Evolutionary conservation across 2,329 filamentous ascomycete genomes (phyloP), one percentile per base, ranked within the genome.

Genomic region (Penicillium sp.): DNA sequence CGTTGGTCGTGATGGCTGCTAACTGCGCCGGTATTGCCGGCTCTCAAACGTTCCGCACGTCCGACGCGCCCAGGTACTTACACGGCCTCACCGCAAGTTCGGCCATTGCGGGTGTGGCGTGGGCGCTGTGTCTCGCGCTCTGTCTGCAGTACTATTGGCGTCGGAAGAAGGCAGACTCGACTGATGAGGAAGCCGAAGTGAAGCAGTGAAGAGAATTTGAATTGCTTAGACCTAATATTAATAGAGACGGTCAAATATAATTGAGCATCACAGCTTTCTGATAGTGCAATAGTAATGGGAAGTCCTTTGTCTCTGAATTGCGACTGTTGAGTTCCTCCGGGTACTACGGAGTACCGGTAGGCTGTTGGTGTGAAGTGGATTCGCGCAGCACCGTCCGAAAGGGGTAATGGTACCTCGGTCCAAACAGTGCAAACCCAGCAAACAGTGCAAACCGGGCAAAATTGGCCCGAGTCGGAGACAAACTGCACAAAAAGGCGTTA

Each of bases 11-110:
- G 55, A 86, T 86, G 83, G 80, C 81, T 18, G 84, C 82, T 45
- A 86, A 86, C 59, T 82, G 81, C 24, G 83, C 83, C 0, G 83
- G 83, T 21, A 86, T 86, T 48, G 83, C 84, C 51, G 84, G 83
- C 3, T 82, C 82, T 0, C 83, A 86, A 64, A 81, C 86, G 56
- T 86, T 86, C 75, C 79, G 66, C 13, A 61, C 63, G 0, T 54
- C 53, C 6, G 61, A 65, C 16, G 61, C 61, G 4, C 63, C 63
- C 2, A 27, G 61, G 4, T 70, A 69, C n/a, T 29, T 59, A 6
- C 63, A 64, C 10, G 67, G 63, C 3, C 47, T 70, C 10, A 70
- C 67, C 1, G 67, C 67, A 2, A 63, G 67, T 10, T 60, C 57
- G 43, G 60, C 52, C 0, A 40, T 70, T 29, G 67, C 67, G 1